phyloP scores from a whole-genome alignment of 306 rosid genomes.

The Morella rubra region DNA sequence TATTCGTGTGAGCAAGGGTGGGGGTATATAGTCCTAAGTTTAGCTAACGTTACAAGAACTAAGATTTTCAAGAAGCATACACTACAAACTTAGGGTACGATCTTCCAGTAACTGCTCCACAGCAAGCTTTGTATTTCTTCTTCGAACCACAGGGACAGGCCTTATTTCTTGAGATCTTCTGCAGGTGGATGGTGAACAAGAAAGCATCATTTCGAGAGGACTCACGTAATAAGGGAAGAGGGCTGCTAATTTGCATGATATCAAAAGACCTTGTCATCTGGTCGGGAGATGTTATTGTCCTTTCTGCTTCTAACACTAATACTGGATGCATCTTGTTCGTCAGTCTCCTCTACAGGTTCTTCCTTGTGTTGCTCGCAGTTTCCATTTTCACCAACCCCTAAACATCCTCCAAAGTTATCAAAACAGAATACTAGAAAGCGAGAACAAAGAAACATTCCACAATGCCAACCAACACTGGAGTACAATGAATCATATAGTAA shows the following conservation, averaged over 20 bases:
- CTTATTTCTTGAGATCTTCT: constrained; percentile 67
- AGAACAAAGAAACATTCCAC: not conserved
- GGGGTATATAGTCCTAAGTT: not conserved
- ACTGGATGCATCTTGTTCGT: constrained; percentile 32
- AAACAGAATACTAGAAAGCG: constrained; percentile 5
- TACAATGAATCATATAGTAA: not conserved
- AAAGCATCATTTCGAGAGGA: not conserved
- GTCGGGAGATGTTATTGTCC: constrained; percentile 32
- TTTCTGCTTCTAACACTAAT: constrained; percentile 22
- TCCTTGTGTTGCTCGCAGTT: constrained; percentile 28
- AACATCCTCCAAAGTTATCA: constrained; percentile 26
- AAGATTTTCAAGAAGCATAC: constrained; percentile 41
- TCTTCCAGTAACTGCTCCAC: constrained; percentile 57
- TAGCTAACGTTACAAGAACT: too few species aligned
- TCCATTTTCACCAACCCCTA: constrained; percentile 38
- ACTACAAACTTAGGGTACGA: constrained; percentile 45
- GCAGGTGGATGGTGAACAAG: constrained; percentile 29
- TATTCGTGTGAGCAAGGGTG: not conserved
- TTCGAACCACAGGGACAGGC: constrained; percentile 76
- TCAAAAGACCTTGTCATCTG: constrained; percentile 52
- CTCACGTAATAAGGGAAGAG: not conserved
- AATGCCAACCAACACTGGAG: not conserved
- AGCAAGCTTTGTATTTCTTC: constrained; percentile 80
- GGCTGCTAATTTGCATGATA: not conserved
- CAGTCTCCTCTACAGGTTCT: constrained; percentile 32